Conservation (phyloP, 2,329 filamentous ascomycete genomes). For the Thelonectria olida region DNA sequence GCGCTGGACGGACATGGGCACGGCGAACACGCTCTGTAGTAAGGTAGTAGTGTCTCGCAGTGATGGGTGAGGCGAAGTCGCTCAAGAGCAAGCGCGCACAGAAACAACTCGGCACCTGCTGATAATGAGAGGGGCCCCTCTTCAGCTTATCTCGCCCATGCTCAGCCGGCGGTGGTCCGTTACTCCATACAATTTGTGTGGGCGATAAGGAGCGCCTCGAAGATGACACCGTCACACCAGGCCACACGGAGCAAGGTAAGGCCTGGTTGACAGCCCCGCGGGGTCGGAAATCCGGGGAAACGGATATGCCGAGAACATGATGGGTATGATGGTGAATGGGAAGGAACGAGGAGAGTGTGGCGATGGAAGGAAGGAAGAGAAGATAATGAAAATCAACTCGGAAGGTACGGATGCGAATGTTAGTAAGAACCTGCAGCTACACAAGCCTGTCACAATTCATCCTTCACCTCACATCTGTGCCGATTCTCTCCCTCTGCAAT, state of each 20-base stretch:
- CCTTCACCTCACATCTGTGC: neutral
- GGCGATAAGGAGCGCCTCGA: slow-evolving; percentile 13
- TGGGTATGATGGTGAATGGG: neutral
- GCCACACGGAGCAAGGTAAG: neutral
- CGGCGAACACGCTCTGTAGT: slow-evolving; percentile 7
- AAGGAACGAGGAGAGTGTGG: neutral
- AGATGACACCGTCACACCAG: slow-evolving; percentile 6
- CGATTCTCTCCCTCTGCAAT: neutral
- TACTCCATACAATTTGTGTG: slow-evolving; percentile 9
- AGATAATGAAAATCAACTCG: neutral
- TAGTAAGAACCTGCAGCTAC: neutral
- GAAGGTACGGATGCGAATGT: neutral
- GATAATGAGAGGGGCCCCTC: neutral
- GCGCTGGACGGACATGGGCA: slow-evolving; percentile 14
- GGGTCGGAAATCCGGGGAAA: slow-evolving; percentile 38
- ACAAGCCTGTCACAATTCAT: neutral
- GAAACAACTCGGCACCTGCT: slow-evolving; percentile 5
- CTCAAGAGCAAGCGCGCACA: neutral
- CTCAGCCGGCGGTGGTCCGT: slow-evolving; percentile 9
- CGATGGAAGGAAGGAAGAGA: neutral
- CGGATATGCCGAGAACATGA: slow-evolving; percentile 25
- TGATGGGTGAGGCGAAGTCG: slow-evolving; percentile 5
- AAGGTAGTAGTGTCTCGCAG: slow-evolving; percentile 2
- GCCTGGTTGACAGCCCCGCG: slow-evolving; percentile 24
- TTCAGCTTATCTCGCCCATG: slow-evolving; percentile 8